Evolutionary conservation across 2,329 filamentous ascomycete species (phyloP).

Genomic region (Clarireedia sp.): DNA sequence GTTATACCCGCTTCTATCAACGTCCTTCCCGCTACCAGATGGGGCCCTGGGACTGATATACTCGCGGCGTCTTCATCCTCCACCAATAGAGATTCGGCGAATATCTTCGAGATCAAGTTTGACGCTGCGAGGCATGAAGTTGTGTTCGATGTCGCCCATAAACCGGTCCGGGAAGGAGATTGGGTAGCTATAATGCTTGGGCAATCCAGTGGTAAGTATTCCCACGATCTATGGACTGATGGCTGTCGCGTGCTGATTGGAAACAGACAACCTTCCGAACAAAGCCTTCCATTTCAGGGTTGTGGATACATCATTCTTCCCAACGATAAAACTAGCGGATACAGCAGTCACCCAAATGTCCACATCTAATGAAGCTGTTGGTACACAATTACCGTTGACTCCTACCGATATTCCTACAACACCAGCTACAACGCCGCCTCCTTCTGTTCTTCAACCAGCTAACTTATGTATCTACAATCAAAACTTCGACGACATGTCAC

Average conservation of each 20-base stretch:
- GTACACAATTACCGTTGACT: background rate
- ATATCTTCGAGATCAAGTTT: conserved; percentile 20
- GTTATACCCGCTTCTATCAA: background rate
- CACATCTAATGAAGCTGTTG: background rate
- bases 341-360: conserved; percentile 7
- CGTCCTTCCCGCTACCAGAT: background rate
- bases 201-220: conserved; percentile 10
- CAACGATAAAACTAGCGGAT: conserved; percentile 21
- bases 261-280: background rate
- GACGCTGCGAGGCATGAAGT: conserved; percentile 1
- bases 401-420: conserved; percentile 16
- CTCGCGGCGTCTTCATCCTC: background rate
- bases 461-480: conserved; percentile 37
- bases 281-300: conserved; percentile 20
- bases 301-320: conserved; percentile 21
- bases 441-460: conserved; percentile 21
- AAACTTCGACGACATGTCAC: conserved; percentile 48
- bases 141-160: background rate
- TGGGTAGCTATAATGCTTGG: conserved; percentile 21
- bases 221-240: background rate
- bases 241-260: background rate
- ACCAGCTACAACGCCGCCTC: conserved; percentile 20
- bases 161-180: conserved; percentile 22
- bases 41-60: background rate
- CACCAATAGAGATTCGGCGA: background rate